phyloP scores from a whole-genome alignment of 305 asterid genomes.

The Solanum chacoense region DNA sequence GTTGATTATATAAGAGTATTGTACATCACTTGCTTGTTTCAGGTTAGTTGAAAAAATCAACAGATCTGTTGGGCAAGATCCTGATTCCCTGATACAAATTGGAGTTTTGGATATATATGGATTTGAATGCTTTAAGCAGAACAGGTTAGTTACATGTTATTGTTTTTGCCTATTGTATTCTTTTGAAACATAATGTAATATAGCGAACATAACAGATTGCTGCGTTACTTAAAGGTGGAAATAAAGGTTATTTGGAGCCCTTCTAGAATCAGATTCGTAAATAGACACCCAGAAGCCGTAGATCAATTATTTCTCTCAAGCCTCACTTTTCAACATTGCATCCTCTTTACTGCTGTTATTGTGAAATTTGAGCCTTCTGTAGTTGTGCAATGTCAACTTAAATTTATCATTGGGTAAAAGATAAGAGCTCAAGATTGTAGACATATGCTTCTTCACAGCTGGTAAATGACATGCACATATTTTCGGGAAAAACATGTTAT shows the following conservation, averaged over 20 bases:
- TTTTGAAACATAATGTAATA: not conserved
- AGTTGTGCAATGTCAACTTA: not conserved
- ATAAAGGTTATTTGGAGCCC: not conserved
- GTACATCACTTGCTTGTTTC: constrained; percentile 20
- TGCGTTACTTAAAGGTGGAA: not conserved
- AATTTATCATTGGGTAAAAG: not conserved
- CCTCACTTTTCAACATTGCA: not conserved
- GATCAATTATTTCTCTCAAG: not conserved
- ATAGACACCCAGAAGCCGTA: not conserved
- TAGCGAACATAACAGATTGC: not conserved
- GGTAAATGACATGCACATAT: not conserved
- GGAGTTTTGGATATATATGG: constrained; percentile 99
- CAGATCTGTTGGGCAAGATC: constrained; percentile 96
- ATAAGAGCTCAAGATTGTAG: not conserved
- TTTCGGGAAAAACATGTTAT: not conserved
- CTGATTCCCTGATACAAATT: constrained; percentile 65
- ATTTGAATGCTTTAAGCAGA: constrained; percentile 87
- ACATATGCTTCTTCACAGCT: not conserved
- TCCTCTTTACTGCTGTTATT: not conserved
- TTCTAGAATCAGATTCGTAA: not conserved
- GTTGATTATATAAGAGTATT: not conserved
- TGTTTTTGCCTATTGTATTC: not conserved
- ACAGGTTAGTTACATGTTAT: constrained; percentile 43
- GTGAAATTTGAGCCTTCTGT: not conserved
- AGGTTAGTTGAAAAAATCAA: constrained; percentile 98